phyloP scores from a whole-genome alignment of 768 basidiomycete species.

The Omphalotus guepiniiformis region DNA sequence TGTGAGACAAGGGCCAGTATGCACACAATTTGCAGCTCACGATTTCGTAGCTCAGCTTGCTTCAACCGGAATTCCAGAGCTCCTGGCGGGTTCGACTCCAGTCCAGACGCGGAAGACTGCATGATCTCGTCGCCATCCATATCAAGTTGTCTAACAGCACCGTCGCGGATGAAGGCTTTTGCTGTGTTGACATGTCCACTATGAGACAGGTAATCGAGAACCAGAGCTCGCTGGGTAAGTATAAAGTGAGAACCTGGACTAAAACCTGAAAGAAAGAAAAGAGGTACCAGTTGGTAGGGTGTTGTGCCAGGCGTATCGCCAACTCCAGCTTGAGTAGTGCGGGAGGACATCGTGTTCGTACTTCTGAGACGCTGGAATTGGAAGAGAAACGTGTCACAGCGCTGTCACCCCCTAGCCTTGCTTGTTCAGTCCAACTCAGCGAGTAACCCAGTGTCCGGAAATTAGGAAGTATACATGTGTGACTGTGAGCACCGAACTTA shows the following conservation, averaged over 20 bases:
- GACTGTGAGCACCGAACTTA: too few species aligned
- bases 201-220: slow-evolving; percentile 76
- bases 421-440: too few species aligned
- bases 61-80: slow-evolving; percentile 37
- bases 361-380: too few species aligned
- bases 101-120: slow-evolving; percentile 7
- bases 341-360: too few species aligned
- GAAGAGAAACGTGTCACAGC: too few species aligned
- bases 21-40: slow-evolving; percentile 32
- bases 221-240: slow-evolving; percentile 51
- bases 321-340: too few species aligned
- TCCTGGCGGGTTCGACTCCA: slow-evolving; percentile 11
- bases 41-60: slow-evolving; percentile 49
- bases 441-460: too few species aligned
- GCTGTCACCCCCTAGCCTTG: too few species aligned
- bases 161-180: slow-evolving; percentile 60
- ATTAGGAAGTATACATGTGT: too few species aligned
- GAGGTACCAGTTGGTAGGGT: slow-evolving; percentile 41
- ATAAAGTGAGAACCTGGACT: not conserved
- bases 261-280: not conserved
- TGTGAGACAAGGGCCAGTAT: not conserved
- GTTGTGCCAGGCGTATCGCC: slow-evolving; percentile 27
- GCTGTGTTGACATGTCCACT: slow-evolving; percentile 71
- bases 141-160: slow-evolving; percentile 57
- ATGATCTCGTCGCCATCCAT: slow-evolving; percentile 67